Evolutionary conservation across 768 basidiomycete genomes (phyloP).

Genomic region (Omphalotus guepiniiformis): DNA sequence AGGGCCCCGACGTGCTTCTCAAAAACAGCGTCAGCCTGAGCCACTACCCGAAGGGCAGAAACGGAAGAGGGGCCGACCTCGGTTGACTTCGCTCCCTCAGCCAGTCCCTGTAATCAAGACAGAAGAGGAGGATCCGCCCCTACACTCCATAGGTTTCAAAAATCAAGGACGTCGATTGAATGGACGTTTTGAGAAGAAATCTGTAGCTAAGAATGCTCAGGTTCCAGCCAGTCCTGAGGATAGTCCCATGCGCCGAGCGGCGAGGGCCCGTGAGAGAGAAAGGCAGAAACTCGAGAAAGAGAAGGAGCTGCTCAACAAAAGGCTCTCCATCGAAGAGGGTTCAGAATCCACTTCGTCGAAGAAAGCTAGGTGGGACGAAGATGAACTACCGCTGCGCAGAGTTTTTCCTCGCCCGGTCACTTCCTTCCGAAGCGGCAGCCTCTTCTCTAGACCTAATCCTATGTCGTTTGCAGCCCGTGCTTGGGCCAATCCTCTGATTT

Average conservation of each 20-base stretch:
- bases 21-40: background rate
- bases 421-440: slow-evolving; percentile 40
- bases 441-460: slow-evolving; percentile 58
- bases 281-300: slow-evolving; percentile 28
- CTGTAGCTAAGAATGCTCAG: background rate
- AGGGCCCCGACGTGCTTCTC: no score
- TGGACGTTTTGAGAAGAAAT: slow-evolving; percentile 4
- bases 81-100: background rate
- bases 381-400: slow-evolving; percentile 25
- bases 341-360: slow-evolving; percentile 30
- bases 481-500: slow-evolving; percentile 47
- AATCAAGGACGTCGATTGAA: slow-evolving; percentile 5
- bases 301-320: slow-evolving; percentile 15
- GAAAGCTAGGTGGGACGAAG: slow-evolving; percentile 20
- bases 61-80: slow-evolving; percentile 6
- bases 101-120: background rate
- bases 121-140: slow-evolving; percentile 5
- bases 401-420: slow-evolving; percentile 38
- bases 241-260: slow-evolving; percentile 28
- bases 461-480: slow-evolving; percentile 54
- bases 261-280: slow-evolving; percentile 37
- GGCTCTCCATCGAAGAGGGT: slow-evolving; percentile 23
- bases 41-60: slow-evolving; percentile 5
- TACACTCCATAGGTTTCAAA: slow-evolving; percentile 5
- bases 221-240: slow-evolving; percentile 4